Conservation (phyloP, 768 basidiomycete species). For the Tephrocybe sp. region DNA sequence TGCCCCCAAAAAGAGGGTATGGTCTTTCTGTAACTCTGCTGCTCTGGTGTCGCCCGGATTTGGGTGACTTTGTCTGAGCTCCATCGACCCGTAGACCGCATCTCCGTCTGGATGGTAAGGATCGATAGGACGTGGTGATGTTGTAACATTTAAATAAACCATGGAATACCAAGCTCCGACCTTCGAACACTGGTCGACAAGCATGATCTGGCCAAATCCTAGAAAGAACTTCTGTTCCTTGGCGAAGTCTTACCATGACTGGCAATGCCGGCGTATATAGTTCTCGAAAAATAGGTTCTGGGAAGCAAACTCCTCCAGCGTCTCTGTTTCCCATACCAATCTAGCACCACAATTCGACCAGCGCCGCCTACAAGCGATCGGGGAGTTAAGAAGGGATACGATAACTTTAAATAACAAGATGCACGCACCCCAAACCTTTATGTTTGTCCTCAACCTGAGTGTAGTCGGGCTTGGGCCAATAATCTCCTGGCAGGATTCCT, state of each 20-base stretch:
- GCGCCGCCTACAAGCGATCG: no score
- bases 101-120: no score
- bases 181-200: no score
- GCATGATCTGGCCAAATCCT: slow-evolving; percentile 9
- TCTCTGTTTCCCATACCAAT: slow-evolving; percentile 8
- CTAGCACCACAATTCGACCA: slow-evolving; percentile 7
- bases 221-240: background rate
- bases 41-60: no score
- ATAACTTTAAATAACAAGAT: background rate
- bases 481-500: background rate
- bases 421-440: background rate
- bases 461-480: background rate
- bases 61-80: no score
- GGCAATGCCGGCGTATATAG: slow-evolving; percentile 6
- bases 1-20: no score
- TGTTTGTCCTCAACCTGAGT: background rate
- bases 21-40: no score
- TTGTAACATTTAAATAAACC: no score
- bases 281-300: background rate
- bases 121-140: no score
- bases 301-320: slow-evolving; percentile 1
- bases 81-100: no score
- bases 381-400: slow-evolving; percentile 10
- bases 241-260: slow-evolving; percentile 11
- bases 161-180: no score